phyloP scores from a whole-genome alignment of 352 stramenopile species.

The Peronospora destructor region DNA sequence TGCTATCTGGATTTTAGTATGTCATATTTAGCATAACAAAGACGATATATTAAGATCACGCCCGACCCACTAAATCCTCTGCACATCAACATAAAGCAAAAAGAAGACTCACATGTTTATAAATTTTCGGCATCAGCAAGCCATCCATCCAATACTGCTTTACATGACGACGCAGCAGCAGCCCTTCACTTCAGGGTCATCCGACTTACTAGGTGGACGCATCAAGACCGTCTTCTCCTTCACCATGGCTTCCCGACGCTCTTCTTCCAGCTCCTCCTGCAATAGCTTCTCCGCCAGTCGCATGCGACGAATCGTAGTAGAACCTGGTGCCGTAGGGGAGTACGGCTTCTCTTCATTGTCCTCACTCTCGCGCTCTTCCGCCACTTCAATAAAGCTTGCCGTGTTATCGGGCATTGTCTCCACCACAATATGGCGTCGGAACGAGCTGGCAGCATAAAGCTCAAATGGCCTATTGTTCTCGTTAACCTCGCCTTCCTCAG shows the following conservation, averaged over 20 bases:
- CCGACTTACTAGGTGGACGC: slow-evolving; percentile 26
- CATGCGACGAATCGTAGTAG: slow-evolving; percentile 60
- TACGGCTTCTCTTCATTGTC: slow-evolving; percentile 43
- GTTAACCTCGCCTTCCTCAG: slow-evolving; percentile 18
- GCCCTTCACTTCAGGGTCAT: slow-evolving; percentile 23
- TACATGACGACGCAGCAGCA: slow-evolving; percentile 68
- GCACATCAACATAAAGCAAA: too few species aligned
- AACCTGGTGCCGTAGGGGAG: slow-evolving; percentile 54
- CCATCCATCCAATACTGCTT: background rate
- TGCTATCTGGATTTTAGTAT: slow-evolving; percentile 4
- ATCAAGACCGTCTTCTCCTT: slow-evolving; percentile 45
- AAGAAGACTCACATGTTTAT: too few species aligned
- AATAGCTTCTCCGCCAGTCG: slow-evolving; percentile 52
- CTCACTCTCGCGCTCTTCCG: slow-evolving; percentile 33
- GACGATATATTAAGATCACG: background rate
- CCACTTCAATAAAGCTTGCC: slow-evolving; percentile 61
- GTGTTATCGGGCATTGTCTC: slow-evolving; percentile 48
- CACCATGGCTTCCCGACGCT: slow-evolving; percentile 43
- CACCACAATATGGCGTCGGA: slow-evolving; percentile 59
- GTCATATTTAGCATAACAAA: slow-evolving; percentile 18
- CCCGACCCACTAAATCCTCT: too few species aligned
- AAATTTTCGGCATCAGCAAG: background rate
- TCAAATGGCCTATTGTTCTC: slow-evolving; percentile 25
- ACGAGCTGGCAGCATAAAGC: slow-evolving; percentile 34
- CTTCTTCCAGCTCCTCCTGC: slow-evolving; percentile 53